These are phyloP conservation scores for Baorangia bicolor DNA, from an alignment of 768 basidiomycete species.

Conservation along the genomic window DNA sequence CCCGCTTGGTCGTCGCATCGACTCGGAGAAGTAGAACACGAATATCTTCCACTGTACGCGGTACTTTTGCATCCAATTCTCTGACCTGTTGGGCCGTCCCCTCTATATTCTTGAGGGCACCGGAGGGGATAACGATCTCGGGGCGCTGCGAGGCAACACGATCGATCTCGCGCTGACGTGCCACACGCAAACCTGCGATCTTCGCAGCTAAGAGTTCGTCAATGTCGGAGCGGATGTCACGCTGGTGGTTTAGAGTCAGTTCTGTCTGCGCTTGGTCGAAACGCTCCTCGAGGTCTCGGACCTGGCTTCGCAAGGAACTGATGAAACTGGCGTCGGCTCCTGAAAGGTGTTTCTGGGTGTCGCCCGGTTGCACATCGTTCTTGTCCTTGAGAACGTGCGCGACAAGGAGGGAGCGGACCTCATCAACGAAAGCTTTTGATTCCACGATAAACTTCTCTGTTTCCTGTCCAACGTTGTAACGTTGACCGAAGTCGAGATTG, in stretches of 20 bases:
- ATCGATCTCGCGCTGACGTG: constrained; percentile 23
- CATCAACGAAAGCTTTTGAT: constrained; percentile 26
- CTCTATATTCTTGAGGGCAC: constrained; percentile 19
- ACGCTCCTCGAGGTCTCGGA: constrained; percentile 28
- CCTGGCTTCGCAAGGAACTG: constrained; percentile 14
- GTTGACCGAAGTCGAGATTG: constrained; percentile 27
- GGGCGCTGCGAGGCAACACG: constrained; percentile 12
- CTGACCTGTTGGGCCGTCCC: constrained; percentile 10
- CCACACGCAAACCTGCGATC: constrained; percentile 20
- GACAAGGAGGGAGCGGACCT: constrained; percentile 27
- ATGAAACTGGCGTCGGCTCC: neutral
- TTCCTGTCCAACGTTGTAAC: constrained; percentile 26
- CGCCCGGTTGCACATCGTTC: constrained; percentile 2
- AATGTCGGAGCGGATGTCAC: constrained; percentile 19
- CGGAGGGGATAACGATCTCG: constrained; percentile 22
- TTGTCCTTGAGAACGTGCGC: constrained; percentile 16
- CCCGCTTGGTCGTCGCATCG: constrained; percentile 19
- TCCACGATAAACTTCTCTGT: constrained; percentile 21
- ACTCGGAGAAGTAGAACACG: constrained; percentile 25
- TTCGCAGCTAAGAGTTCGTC: constrained; percentile 18
- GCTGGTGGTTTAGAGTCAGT: constrained; percentile 26
- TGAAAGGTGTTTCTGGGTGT: neutral
- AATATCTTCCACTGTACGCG: constrained; percentile 26
- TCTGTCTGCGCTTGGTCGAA: constrained; percentile 32
- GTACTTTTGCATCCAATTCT: constrained; percentile 25